Evolutionary conservation across 2,329 filamentous ascomycete species (phyloP).

Genomic region (Fusarium lateritium): DNA sequence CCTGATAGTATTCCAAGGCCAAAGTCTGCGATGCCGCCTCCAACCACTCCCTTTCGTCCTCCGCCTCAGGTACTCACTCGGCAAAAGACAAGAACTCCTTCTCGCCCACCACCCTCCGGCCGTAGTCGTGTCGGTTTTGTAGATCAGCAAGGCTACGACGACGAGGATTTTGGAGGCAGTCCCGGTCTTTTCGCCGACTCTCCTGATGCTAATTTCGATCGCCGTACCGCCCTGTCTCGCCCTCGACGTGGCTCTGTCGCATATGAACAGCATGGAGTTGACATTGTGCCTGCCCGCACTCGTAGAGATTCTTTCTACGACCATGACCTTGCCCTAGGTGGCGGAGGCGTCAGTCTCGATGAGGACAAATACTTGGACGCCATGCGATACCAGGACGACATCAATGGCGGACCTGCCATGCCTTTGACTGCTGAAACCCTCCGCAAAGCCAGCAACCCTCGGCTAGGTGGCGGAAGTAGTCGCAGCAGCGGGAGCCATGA

Average conservation of each 20-base stretch:
- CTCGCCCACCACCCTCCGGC: slow-evolving; percentile 50
- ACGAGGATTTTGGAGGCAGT: slow-evolving; percentile 57
- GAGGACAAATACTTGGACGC: slow-evolving; percentile 58
- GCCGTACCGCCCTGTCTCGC: slow-evolving; percentile 53
- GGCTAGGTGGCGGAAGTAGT: slow-evolving; percentile 64
- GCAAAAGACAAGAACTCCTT: slow-evolving; percentile 52
- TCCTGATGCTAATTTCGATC: slow-evolving; percentile 54
- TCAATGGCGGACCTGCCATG: slow-evolving; percentile 61
- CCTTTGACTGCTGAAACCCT: slow-evolving; percentile 71
- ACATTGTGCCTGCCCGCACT: slow-evolving; percentile 56
- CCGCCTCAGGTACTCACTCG: slow-evolving; percentile 48
- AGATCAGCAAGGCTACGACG: slow-evolving; percentile 54
- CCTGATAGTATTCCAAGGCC: slow-evolving; percentile 58
- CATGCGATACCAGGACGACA: slow-evolving; percentile 67
- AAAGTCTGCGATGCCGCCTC: slow-evolving; percentile 52
- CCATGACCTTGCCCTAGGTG: slow-evolving; percentile 52
- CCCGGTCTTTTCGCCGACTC: slow-evolving; percentile 59
- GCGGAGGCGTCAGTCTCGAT: slow-evolving; percentile 54
- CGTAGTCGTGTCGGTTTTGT: slow-evolving; percentile 54
- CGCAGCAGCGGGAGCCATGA: slow-evolving; percentile 72
- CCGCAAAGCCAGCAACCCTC: slow-evolving; percentile 62
- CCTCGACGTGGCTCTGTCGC: slow-evolving; percentile 54
- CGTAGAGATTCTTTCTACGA: slow-evolving; percentile 61
- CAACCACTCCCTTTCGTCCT: slow-evolving; percentile 50
- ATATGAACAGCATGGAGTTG: slow-evolving; percentile 58